Evolutionary conservation across 2,329 filamentous ascomycete species (phyloP).

Genomic region (Beauveria pseudobassiana): DNA sequence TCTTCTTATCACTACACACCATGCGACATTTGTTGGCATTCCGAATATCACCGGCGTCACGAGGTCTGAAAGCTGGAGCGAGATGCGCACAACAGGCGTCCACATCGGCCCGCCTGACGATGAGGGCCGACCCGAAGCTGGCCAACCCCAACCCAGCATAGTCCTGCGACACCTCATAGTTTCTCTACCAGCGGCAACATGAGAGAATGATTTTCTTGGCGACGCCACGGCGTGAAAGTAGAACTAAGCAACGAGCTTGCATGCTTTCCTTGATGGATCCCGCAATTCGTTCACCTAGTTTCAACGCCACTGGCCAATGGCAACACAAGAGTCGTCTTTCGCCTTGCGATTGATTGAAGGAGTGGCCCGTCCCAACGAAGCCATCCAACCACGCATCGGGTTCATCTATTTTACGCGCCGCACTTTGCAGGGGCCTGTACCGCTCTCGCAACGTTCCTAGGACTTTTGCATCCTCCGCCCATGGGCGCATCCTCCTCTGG

Average conservation of each 20-base stretch:
- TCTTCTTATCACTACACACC: background rate
- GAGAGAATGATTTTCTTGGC: background rate
- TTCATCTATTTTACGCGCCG: slow-evolving; percentile 10
- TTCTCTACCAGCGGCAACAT: background rate
- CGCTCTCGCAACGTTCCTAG: background rate
- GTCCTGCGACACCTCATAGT: background rate
- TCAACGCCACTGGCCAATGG: slow-evolving; percentile 8
- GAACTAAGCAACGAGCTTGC: background rate
- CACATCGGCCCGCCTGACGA: background rate
- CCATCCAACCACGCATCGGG: slow-evolving; percentile 10
- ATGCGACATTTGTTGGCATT: background rate
- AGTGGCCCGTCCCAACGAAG: slow-evolving; percentile 3
- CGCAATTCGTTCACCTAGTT: slow-evolving; percentile 6
- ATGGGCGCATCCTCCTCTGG: background rate
- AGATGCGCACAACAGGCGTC: background rate
- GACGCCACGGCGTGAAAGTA: slow-evolving; percentile 3
- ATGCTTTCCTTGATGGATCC: background rate
- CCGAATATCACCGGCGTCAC: background rate
- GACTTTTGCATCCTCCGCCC: background rate
- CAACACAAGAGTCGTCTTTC: background rate
- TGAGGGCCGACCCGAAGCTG: slow-evolving; percentile 5
- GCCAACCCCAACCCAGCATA: background rate
- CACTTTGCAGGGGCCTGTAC: background rate
- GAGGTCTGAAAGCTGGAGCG: background rate
- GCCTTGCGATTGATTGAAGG: slow-evolving; percentile 10